Percentiles rank a stretch among this genome's conserved stretches.
Evolutionary conservation across 2,329 filamentous ascomycete species (phyloP).

Genomic region (Colletotrichum spaethianum): DNA sequence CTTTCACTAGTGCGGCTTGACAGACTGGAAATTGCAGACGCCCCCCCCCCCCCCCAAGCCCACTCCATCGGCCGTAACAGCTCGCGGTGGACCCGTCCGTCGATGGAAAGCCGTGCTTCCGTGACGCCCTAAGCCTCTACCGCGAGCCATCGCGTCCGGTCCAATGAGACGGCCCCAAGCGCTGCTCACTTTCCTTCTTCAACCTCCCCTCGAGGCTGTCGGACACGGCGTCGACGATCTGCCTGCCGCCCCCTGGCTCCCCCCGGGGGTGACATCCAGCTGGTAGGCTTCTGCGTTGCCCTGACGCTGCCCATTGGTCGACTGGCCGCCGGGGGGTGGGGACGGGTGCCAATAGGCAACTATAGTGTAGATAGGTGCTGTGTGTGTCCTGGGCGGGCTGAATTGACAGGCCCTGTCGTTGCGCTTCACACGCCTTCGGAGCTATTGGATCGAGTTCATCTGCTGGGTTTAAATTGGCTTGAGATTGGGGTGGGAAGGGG

Average conservation of each 20-base stretch:
- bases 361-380: no score
- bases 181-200: not conserved
- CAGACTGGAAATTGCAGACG: not conserved
- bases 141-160: not conserved
- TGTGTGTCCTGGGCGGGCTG: not conserved
- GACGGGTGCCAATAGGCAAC: no score
- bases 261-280: no score
- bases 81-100: not conserved
- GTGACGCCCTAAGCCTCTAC: slow-evolving; percentile 11
- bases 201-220: not conserved
- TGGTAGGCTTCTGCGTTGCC: not conserved
- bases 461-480: not conserved
- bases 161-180: not conserved
- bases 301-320: not conserved
- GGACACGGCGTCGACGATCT: slow-evolving; percentile 5
- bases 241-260: not conserved
- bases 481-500: not conserved
- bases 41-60: no score
- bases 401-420: not conserved
- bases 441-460: slow-evolving; percentile 6
- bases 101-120: slow-evolving; percentile 9
- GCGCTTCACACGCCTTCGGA: not conserved
- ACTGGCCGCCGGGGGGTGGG: not conserved
- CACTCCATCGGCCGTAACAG: slow-evolving; percentile 5
- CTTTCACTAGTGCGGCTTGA: not conserved